Base-by-base conservation (phyloP, 2,329 filamentous ascomycete genomes). In the Neoascochyta sp. region DNA sequence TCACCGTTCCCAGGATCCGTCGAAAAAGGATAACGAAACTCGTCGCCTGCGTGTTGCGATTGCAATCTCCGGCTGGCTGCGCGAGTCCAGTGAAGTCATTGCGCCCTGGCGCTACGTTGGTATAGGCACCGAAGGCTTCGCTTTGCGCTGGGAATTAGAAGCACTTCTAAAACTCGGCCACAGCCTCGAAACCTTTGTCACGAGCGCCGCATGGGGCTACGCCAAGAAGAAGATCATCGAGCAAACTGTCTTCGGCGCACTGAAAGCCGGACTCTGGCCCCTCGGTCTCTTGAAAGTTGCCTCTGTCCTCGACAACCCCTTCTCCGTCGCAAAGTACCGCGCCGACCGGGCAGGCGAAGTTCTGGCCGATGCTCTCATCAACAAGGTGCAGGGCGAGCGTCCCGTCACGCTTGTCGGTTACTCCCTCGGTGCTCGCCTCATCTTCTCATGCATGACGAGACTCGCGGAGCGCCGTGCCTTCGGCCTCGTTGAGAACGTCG, bases 321-420 rank as follows among this genome's bases (percentile, higher is more conserved):
- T 92, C 56, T 83, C 73, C 25, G 76, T 89, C 4, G 84, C 84
- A 2, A 82, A 81, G 36, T 80, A 81, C 43, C 73, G 86, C 16
- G 84, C 85, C 7, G 83, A 88, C 43, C 92, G 90, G 60, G 85
- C 86, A 1, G 86, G 86, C 0, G 69, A 76, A 29, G 80, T 92
- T 3, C 75, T 94, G 4, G 86, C 87, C 3, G 86, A 93, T 54
- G 85, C 86, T 0, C 65, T 94, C 26, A 82, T 88, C 47, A 89
- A 87, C 60, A 82, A 78, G 36, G 81, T 85, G 0, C 86, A 90
- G 52, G 87, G 87, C 20, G 84, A 92, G 58, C 72, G 87, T 9
- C 82, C 86, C 0, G 83, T 93, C 1, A 89, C 81, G 0, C 65
- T 94, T 2, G 72, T 93, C 12, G 87, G 86, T 1, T 93, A 89